Conservation (phyloP, 352 stramenopile species). For the Pythium chondricola region DNA sequence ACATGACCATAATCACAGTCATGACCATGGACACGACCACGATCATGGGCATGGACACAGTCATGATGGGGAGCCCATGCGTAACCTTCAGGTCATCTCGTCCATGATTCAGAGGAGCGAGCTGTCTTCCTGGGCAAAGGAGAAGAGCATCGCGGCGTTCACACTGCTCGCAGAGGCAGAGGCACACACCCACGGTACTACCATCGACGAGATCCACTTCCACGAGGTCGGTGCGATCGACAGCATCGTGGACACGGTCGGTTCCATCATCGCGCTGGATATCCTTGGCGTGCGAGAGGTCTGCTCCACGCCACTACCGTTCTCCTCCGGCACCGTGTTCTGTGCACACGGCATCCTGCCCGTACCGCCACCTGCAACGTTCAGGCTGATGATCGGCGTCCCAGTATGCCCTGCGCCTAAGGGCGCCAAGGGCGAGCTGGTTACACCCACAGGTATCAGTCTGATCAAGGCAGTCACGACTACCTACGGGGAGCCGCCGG, state of each 20-base stretch:
- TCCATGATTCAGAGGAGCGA: slow-evolving; percentile 72
- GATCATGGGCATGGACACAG: slow-evolving; percentile 22
- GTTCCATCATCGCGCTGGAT: slow-evolving; percentile 91
- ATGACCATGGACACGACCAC: slow-evolving; percentile 31
- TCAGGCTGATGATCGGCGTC: slow-evolving; percentile 92
- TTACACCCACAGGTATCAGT: slow-evolving; percentile 95
- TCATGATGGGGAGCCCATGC: slow-evolving; percentile 62
- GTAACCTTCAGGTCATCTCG: slow-evolving; percentile 90
- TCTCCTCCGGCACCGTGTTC: slow-evolving; percentile 91
- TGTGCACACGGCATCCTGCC: slow-evolving; percentile 94
- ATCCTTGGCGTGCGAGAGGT: slow-evolving; percentile 88
- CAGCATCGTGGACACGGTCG: slow-evolving; percentile 96
- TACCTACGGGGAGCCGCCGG: slow-evolving; percentile 65
- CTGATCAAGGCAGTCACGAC: slow-evolving; percentile 87
- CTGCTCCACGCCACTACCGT: slow-evolving; percentile 76
- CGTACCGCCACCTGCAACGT: slow-evolving; percentile 92
- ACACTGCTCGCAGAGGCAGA: slow-evolving; percentile 90
- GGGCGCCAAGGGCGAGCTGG: slow-evolving; percentile 87
- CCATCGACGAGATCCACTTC: slow-evolving; percentile 93
- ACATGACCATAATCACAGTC: slow-evolving; percentile 26
- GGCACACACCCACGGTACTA: slow-evolving; percentile 90
- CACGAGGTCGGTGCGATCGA: slow-evolving; percentile 97
- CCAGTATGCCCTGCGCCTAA: slow-evolving; percentile 89
- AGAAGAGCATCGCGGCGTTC: slow-evolving; percentile 89
- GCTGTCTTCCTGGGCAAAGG: slow-evolving; percentile 86